Evolutionary conservation across 164 flowering plant genomes (phyloP), one percentile per base, ranked within the genome.

Genomic region (Kingdonia uniflora): DNA sequence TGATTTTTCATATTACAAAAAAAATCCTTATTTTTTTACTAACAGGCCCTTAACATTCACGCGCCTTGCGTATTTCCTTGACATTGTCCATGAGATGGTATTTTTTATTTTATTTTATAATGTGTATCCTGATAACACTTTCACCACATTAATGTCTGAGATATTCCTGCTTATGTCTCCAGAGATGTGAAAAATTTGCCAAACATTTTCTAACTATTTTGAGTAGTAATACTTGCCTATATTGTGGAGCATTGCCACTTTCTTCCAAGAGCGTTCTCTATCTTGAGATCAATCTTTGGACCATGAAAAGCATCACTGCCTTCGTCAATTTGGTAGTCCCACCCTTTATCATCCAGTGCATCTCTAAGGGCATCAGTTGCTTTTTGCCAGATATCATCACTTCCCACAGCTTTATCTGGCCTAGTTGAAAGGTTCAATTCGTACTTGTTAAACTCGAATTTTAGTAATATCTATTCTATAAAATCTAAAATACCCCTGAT

Each of bases 281-380:
- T 88, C 68, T 88, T 92, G 54, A 92, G 82, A 79, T 92, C 99
- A 67, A 92, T 92, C 72, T 92, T 92, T 46, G 96, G 99, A 45
- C 99, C 99, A 67, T 92, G 87, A 68, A 92, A 92, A 41, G 99
- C 99, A 60, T 96, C 96, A 19, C 96, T 96, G 62, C 99, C 96
- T 58, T 85, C 96, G 79, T 92, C 98, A 48, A 82, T 63, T 62
- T 82, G 72, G 65, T 85, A 88, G 62, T 70, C 73, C 98, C 98
- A 92, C 8, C 95, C 95, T 55, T 92, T 92, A 59, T 77, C 85
- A 68, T 82, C 79, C 61, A 92, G 75, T 47, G 98, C 98, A 69
- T 85, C 85, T 75, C 64, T 78, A 47, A 92, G 94, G 26, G 98
- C 98, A 60, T 71, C 48, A 15, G 96, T 92, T 54, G 98, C 96